Conservation (phyloP, 345 rosid species). For the Brassica cretica region DNA sequence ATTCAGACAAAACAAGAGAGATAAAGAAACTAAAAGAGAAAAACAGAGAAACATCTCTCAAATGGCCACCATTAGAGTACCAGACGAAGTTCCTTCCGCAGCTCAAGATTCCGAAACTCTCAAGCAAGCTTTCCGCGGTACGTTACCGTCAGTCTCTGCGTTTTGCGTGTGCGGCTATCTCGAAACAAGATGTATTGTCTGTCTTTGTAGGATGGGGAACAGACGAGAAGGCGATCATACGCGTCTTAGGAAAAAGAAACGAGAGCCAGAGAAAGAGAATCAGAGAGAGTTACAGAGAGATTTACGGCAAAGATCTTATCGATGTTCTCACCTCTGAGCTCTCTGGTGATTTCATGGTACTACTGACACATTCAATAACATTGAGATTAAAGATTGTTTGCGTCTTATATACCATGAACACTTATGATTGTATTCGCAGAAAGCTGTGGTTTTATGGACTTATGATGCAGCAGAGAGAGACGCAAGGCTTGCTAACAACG, state of each 20-base stretch:
- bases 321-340: conserved; percentile 63
- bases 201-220: conserved; percentile 65
- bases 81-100: conserved; percentile 67
- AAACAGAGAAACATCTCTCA: conserved; percentile 10
- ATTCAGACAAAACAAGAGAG: not conserved
- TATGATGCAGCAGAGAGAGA: conserved; percentile 83
- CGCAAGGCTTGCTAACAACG: conserved; percentile 67
- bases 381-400: not conserved
- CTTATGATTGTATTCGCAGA: conserved; percentile 42
- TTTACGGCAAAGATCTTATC: conserved; percentile 61
- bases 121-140: conserved; percentile 70
- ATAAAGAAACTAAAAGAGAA: not conserved
- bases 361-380: not conserved
- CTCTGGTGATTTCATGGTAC: conserved; percentile 80
- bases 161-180: not conserved
- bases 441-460: conserved; percentile 70
- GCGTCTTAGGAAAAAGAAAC: conserved; percentile 67
- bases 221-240: conserved; percentile 63
- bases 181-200: not conserved
- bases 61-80: conserved; percentile 55
- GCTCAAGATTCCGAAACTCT: conserved; percentile 62
- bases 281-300: conserved; percentile 59
- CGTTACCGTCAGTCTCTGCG: not conserved
- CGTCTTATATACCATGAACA: not conserved
- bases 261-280: conserved; percentile 72